Evolutionary conservation across 179 eudicot species (phyloP).

Genomic region (Heliamphora ciliata): DNA sequence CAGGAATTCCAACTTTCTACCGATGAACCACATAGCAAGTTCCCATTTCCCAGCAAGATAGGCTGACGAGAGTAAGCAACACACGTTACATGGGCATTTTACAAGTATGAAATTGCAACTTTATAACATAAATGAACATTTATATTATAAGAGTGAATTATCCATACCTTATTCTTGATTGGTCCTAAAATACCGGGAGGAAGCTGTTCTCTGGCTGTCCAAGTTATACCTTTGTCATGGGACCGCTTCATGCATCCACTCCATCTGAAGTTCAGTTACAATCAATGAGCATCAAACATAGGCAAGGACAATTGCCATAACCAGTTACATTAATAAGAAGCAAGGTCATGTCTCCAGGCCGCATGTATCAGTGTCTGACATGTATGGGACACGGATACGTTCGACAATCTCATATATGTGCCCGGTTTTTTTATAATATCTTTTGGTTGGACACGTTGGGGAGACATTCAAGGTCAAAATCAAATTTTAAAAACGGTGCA

Average conservation of each 20-base stretch:
- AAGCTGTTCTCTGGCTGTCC: constrained; percentile 81
- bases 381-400: too few relatives aligned
- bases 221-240: constrained; percentile 69
- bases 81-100: background rate
- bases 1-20: constrained; percentile 99
- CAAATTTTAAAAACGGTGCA: too few relatives aligned
- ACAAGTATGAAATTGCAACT: background rate
- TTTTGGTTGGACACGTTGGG: too few relatives aligned
- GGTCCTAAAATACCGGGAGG: constrained; percentile 98
- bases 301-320: background rate
- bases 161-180: constrained; percentile 71
- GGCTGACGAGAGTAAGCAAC: constrained; percentile 45
- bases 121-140: background rate
- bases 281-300: constrained; percentile 10
- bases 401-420: too few relatives aligned
- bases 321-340: too few relatives aligned
- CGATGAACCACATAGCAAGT: constrained; percentile 88
- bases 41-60: constrained; percentile 62
- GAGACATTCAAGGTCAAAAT: too few relatives aligned
- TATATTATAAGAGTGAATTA: background rate
- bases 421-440: too few relatives aligned
- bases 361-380: too few relatives aligned
- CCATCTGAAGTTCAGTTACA: constrained; percentile 50
- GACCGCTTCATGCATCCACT: constrained; percentile 97
- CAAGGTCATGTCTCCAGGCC: too few relatives aligned